A percentile compares a stretch with the other conserved stretches of the same genome.
phyloP scores from a whole-genome alignment of 768 basidiomycete genomes.

The Phaffia australis region DNA sequence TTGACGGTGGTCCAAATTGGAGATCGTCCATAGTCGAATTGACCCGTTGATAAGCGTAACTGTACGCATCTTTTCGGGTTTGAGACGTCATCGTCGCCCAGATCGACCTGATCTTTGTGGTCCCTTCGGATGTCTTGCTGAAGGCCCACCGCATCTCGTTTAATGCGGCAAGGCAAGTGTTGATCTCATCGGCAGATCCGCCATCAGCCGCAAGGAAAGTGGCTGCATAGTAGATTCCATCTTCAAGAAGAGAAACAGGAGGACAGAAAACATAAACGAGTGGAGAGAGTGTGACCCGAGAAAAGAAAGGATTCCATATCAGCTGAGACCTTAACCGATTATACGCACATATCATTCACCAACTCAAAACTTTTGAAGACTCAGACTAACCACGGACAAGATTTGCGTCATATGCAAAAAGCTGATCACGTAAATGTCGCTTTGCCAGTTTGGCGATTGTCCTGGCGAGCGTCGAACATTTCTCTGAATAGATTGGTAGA shows the following conservation, averaged over 20 bases:
- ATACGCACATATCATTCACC: too few species aligned
- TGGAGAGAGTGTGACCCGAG: neutral
- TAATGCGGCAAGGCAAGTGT: slow-evolving; percentile 19
- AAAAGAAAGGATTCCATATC: neutral
- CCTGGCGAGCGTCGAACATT: slow-evolving; percentile 44
- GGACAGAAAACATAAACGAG: neutral
- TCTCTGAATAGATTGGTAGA: slow-evolving; percentile 27
- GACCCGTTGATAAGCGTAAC: neutral
- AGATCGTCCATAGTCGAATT: neutral
- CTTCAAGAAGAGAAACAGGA: slow-evolving; percentile 32
- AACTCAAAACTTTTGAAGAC: neutral
- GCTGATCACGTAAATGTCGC: slow-evolving; percentile 46
- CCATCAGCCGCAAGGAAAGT: slow-evolving; percentile 55
- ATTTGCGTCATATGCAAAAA: slow-evolving; percentile 78
- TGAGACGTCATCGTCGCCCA: slow-evolving; percentile 5
- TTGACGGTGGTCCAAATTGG: neutral
- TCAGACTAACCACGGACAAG: slow-evolving; percentile 47
- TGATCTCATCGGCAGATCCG: slow-evolving; percentile 46
- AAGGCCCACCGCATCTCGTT: slow-evolving; percentile 24
- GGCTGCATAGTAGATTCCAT: slow-evolving; percentile 81
- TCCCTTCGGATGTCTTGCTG: slow-evolving; percentile 14
- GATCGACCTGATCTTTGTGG: slow-evolving; percentile 14
- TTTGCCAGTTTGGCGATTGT: slow-evolving; percentile 46
- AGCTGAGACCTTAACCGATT: neutral
- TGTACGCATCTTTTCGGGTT: neutral